Evolutionary conservation across 768 basidiomycete genomes (phyloP).

Genomic region (Phylloporus rhodoxanthus): DNA sequence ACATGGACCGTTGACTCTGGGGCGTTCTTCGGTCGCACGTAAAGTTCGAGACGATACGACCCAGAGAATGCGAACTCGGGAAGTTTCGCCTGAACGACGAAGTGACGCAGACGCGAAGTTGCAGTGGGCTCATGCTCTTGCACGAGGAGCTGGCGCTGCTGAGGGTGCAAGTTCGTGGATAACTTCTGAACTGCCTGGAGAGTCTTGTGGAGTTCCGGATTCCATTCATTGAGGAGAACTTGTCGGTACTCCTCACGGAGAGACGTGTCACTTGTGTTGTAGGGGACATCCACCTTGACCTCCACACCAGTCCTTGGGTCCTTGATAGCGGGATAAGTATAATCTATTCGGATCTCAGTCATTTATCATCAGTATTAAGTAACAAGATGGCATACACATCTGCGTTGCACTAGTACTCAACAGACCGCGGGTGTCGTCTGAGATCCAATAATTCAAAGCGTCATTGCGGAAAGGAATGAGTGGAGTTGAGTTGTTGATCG

Average conservation of each 20-base stretch:
- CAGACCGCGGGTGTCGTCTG: slow-evolving; percentile 7
- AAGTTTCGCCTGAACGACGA: neutral
- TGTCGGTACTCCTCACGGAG: neutral
- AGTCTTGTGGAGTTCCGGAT: neutral
- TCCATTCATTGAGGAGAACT: neutral
- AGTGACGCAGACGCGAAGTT: slow-evolving; percentile 2
- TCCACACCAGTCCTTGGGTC: neutral
- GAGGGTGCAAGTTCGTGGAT: neutral
- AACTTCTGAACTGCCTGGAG: neutral
- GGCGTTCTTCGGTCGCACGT: slow-evolving; percentile 4
- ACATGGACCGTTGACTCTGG: neutral
- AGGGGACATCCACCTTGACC: slow-evolving; percentile 14
- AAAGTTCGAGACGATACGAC: slow-evolving; percentile 19
- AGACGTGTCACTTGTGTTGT: neutral
- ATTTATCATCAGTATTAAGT: neutral
- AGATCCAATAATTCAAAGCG: slow-evolving; percentile 10
- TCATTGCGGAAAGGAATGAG: slow-evolving; percentile 14
- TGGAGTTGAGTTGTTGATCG: neutral
- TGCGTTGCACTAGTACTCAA: neutral
- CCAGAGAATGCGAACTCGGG: slow-evolving; percentile 17
- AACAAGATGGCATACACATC: slow-evolving; percentile 5
- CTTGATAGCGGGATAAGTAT: slow-evolving; percentile 16
- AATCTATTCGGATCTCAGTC: slow-evolving; percentile 6
- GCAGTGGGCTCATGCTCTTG: neutral
- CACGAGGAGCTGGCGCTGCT: neutral